Base-by-base conservation (phyloP, 2,329 filamentous ascomycete genomes). In the Colletotrichum eremochloae region DNA sequence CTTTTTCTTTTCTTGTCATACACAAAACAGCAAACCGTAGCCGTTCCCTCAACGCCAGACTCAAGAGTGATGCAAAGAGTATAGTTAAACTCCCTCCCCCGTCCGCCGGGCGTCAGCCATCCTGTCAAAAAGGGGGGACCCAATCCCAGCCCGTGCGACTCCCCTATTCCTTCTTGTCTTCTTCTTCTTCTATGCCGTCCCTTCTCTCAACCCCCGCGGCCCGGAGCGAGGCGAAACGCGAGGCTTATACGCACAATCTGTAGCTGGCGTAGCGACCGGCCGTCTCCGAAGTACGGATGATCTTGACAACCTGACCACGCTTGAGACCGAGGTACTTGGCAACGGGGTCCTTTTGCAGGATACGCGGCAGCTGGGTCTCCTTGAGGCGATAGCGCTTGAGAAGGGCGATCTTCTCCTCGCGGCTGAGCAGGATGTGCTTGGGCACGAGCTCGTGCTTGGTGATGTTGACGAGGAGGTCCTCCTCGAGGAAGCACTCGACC, bases 211-310 rank as follows among this genome's bases (percentile, higher is more conserved):
- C 38, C 38, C 48, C 36, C 48, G 61, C 33, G 46, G 31, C 40
- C 40, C 42, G 33, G 9, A 9, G 24, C 36, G 38, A 24, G 9
- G 11, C 12, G 42, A 36, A n/a, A 31, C 24, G 40, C 48, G 29
- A 24, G n/a, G 52, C 62, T 84, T 82, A 92, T 76, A 92, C 90
- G 76, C 89, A 91, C 67, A 92, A 80, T 77, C 96, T 88, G 84
- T 99, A 99, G 89, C 94, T 97, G 61, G 96, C 96, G 84, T 99
- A 99, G 65, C 96, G 89, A 74, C 96, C 96, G 18, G 96, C 96
- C 68, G 96, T 99, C 87, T 98, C 96, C 80, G 92, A 95, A 82
- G 93, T 95, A 76, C 96, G 89, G 78, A 99, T 98, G 78, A 99
- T 99, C 90, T 99, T 99, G 79, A 99, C 96, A 3, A 99, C 95